Evolutionary conservation across 2,329 filamentous ascomycete genomes (phyloP).

Genomic region (Paramyrothecium roridum): DNA sequence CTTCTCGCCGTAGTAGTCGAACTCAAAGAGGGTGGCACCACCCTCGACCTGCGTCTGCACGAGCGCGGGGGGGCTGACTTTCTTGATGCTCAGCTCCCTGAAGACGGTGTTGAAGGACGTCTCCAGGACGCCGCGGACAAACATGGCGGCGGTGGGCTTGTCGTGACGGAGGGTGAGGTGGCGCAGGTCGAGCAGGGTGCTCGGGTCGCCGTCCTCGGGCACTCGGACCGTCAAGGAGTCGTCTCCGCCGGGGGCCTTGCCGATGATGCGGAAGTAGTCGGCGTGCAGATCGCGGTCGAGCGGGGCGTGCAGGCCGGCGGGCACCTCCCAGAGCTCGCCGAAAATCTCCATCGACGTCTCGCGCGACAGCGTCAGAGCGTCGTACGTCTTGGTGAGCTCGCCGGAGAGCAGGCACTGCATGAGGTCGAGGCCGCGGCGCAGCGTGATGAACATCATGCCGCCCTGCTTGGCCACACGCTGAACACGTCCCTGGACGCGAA

Average conservation of each 20-base stretch:
- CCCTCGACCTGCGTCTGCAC: slow-evolving; percentile 96
- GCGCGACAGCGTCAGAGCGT: slow-evolving; percentile 78
- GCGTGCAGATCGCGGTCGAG: slow-evolving; percentile 85
- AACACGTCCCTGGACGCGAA: slow-evolving; percentile 78
- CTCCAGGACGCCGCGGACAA: slow-evolving; percentile 78
- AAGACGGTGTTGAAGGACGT: slow-evolving; percentile 77
- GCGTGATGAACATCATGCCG: slow-evolving; percentile 78
- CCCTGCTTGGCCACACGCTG: slow-evolving; percentile 80
- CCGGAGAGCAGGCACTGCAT: slow-evolving; percentile 81
- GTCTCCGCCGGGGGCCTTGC: slow-evolving; percentile 77
- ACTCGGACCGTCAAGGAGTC: slow-evolving; percentile 86
- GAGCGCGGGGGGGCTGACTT: slow-evolving; percentile 85
- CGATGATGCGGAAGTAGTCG: slow-evolving; percentile 82
- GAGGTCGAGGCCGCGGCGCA: slow-evolving; percentile 73
- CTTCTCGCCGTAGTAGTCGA: slow-evolving; percentile 84
- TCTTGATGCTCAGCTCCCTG: slow-evolving; percentile 71
- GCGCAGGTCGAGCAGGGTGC: slow-evolving; percentile 70
- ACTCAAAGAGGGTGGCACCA: slow-evolving; percentile 84
- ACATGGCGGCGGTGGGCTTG: slow-evolving; percentile 79
- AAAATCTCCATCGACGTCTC: slow-evolving; percentile 84
- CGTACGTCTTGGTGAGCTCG: slow-evolving; percentile 85
- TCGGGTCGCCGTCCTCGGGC: slow-evolving; percentile 51
- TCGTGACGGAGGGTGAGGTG: slow-evolving; percentile 86
- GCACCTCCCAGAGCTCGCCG: slow-evolving; percentile 81
- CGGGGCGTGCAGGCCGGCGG: slow-evolving; percentile 72